Evolutionary conservation across 2,329 filamentous ascomycete species (phyloP).

Genomic region (Cladosporium halotolerans): DNA sequence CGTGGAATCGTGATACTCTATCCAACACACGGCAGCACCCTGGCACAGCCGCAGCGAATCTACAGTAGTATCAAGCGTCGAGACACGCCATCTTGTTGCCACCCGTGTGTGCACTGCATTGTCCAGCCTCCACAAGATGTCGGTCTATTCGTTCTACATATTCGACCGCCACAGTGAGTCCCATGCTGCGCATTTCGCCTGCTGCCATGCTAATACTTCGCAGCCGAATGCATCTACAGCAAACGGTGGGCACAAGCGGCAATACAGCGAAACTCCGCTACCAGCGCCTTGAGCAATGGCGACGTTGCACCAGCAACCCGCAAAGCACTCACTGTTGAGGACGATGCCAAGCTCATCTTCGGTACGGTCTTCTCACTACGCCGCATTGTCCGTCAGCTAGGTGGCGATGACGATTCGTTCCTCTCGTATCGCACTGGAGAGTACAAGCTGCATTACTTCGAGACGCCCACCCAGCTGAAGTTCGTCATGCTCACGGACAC

Average conservation of each 20-base stretch:
- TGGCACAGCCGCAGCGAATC: neutral
- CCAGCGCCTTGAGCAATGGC: constrained; percentile 41
- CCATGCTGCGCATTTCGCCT: neutral
- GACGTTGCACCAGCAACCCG: constrained; percentile 23
- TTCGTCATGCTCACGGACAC: constrained; percentile 96
- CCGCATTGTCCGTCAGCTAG: constrained; percentile 94
- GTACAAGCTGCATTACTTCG: constrained; percentile 99
- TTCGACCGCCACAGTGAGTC: constrained; percentile 92
- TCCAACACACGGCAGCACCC: neutral
- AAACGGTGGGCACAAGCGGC: constrained; percentile 66
- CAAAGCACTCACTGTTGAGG: constrained; percentile 49
- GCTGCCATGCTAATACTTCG: neutral
- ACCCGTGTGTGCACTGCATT: neutral
- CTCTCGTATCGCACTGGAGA: constrained; percentile 87
- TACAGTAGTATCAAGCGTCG: neutral
- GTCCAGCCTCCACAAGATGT: constrained; percentile 53
- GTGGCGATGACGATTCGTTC: constrained; percentile 86
- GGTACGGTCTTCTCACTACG: constrained; percentile 92
- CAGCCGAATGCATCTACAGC: constrained; percentile 96
- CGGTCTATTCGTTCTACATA: constrained; percentile 96
- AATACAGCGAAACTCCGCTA: constrained; percentile 44
- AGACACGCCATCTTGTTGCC: neutral
- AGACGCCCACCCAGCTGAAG: constrained; percentile 91
- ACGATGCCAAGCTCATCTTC: constrained; percentile 96
- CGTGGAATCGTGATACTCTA: neutral